A percentile compares a stretch with the other conserved stretches of the same genome.
Conservation (phyloP, 1,139 yeast genomes). For the Saccharomyces hybrid region DNA sequence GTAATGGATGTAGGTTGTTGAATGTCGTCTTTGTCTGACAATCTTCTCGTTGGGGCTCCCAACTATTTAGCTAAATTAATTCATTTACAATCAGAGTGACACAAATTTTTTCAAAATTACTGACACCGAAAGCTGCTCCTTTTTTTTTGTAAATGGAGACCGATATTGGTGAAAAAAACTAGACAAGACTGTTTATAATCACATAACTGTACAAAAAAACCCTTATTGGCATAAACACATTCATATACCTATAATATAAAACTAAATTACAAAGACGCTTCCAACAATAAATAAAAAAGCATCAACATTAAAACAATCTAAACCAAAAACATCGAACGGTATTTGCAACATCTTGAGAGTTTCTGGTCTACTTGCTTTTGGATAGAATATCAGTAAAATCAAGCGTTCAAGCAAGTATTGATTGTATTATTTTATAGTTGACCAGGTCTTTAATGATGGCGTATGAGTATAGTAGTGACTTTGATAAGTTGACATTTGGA, state of each 20-base stretch:
- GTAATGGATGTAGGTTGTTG: background rate
- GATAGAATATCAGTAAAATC: conserved; percentile 5
- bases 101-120: background rate
- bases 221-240: background rate
- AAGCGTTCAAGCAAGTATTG: conserved; percentile 1
- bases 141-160: too few species aligned
- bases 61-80: background rate
- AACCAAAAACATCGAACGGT: background rate
- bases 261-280: background rate
- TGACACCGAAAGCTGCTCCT: background rate
- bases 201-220: background rate
- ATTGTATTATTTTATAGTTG: conserved; percentile 48
- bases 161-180: background rate
- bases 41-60: background rate
- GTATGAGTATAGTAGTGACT: conserved; percentile 49
- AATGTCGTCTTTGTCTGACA: background rate
- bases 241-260: background rate
- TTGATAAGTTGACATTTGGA: conserved; percentile 41
- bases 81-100: background rate
- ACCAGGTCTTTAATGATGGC: conserved; percentile 49
- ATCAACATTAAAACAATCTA: background rate
- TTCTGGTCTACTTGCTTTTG: background rate
- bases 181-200: background rate
- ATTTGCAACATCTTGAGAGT: background rate
- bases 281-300: background rate